phyloP scores from a whole-genome alignment of 2,329 filamentous ascomycete species.

The Endothia cerciana region DNA sequence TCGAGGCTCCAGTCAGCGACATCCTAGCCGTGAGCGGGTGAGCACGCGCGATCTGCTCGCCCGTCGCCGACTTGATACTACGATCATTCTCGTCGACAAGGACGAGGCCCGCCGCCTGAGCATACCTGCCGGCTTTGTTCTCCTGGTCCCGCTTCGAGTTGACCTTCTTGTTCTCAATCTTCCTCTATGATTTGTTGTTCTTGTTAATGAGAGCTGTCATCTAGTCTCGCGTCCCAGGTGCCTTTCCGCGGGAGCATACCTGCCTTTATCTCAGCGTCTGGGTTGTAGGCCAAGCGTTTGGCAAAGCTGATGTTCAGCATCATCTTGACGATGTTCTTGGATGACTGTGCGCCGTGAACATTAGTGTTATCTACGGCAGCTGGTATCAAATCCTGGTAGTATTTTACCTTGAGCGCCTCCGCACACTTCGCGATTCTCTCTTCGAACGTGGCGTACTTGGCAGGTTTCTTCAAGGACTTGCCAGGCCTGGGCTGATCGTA shows the following conservation, averaged over 20 bases:
- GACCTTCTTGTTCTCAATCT: slow-evolving; percentile 5
- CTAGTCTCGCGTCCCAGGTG: not conserved
- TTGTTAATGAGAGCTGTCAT: not conserved
- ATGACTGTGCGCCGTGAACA: not conserved
- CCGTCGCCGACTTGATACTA: not conserved
- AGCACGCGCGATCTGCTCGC: not conserved
- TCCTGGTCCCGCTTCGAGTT: not conserved
- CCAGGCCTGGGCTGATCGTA: not conserved
- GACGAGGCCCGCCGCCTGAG: not conserved
- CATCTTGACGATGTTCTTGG: slow-evolving; percentile 3
- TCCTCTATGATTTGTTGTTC: not conserved
- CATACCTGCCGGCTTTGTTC: not conserved
- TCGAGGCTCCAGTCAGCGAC: not conserved
- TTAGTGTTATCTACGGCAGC: not conserved
- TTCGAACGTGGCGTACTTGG: not conserved
- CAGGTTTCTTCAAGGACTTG: not conserved
- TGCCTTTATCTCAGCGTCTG: not conserved
- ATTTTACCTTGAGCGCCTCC: not conserved
- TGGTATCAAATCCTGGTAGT: not conserved
- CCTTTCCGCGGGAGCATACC: not conserved
- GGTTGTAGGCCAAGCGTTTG: slow-evolving; percentile 3
- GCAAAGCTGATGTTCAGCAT: not conserved
- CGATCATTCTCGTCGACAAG: not conserved
- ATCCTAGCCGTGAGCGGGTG: not conserved
- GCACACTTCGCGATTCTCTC: not conserved